phyloP scores from a whole-genome alignment of 2,329 filamentous ascomycete species.

The Ascochyta koolunga region DNA sequence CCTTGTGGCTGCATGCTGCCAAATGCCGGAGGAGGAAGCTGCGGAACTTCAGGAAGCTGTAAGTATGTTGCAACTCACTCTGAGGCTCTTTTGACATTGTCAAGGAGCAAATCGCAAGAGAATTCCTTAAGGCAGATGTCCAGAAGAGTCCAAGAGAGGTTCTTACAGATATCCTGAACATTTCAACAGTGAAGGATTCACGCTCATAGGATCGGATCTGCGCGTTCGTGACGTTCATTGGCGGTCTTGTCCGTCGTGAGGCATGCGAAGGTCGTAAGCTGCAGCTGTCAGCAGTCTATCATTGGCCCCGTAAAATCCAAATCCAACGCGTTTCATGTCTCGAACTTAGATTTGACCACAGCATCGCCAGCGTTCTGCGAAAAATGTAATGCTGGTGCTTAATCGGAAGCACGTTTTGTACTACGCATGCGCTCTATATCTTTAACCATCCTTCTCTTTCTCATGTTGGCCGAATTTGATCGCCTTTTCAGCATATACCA shows the following conservation, averaged over 20 bases:
- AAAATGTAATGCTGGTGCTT: conserved; percentile 8
- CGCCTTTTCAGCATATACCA: background rate
- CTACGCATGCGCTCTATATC: background rate
- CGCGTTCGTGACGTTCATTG: conserved; percentile 1
- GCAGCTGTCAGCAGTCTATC: conserved; percentile 11
- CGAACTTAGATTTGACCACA: background rate
- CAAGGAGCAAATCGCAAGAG: conserved; percentile 51
- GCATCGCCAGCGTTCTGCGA: background rate
- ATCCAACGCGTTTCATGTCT: conserved; percentile 8
- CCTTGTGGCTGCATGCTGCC: conserved; percentile 73
- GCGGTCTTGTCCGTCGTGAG: conserved; percentile 1
- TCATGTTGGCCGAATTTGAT: background rate
- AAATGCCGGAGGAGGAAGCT: conserved; percentile 67
- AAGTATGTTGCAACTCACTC: conserved; percentile 28
- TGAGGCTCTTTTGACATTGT: conserved; percentile 8
- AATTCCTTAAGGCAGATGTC: conserved; percentile 50
- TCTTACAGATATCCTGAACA: conserved; percentile 47
- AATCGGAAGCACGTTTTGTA: conserved; percentile 1
- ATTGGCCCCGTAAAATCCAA: conserved; percentile 4
- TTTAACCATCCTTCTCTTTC: background rate
- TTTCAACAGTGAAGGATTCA: conserved; percentile 19
- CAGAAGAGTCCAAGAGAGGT: conserved; percentile 41
- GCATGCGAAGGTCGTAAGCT: conserved; percentile 10
- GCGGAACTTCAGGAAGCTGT: conserved; percentile 71
- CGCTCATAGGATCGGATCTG: conserved; percentile 4